Evolutionary conservation across 2,329 filamentous ascomycete genomes (phyloP), one percentile per base, ranked within the genome.

Genomic region (Diaporthe nobilis): DNA sequence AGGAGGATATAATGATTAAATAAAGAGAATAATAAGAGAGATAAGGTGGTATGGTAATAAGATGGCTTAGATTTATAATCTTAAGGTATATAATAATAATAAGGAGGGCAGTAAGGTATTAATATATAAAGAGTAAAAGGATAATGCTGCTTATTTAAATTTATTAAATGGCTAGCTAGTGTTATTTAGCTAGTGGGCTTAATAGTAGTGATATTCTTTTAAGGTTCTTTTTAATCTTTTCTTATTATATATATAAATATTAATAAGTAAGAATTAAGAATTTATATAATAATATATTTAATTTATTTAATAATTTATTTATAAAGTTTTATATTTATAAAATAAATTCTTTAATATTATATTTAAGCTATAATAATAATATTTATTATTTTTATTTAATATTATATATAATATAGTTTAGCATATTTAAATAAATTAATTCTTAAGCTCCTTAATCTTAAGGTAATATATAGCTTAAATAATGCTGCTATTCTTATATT

Each of bases 401-500:
- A 44, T 44, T 17, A 44, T 44, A 44, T 20, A 53, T 28, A 28
- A 28, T 53, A 53, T 53, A 28, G 10, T 28, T 7, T 28, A 25
- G 1, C 1, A 1, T 53, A 53, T 53, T 13, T 25, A 25, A 53
- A 53, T 13, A 25, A 31, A 31, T 31, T 10, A 25, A 2, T 5
- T 0, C 2, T 13, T 28, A 13, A 2, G 9, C 9, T 31, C 1
- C 1, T 31, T 31, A 31, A 31, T 31, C 1, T 12, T 53, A 25
- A 4, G 0, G 2, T 15, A 28, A 20, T 53, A 53, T 53, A 53
- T 53, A 28, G 12, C 1, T 31, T 31, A 31, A 31, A 31, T 31
- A 31, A 6, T 1, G 0, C 2, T 53, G 15, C 1, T 15, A 25
- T 15, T 28, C 0, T 4, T 5, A 12, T 20, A 13, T 53, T 6